Evolutionary conservation across 176 grass and related monocot species (phyloP).

Genomic region (Paspalum notatum): DNA sequence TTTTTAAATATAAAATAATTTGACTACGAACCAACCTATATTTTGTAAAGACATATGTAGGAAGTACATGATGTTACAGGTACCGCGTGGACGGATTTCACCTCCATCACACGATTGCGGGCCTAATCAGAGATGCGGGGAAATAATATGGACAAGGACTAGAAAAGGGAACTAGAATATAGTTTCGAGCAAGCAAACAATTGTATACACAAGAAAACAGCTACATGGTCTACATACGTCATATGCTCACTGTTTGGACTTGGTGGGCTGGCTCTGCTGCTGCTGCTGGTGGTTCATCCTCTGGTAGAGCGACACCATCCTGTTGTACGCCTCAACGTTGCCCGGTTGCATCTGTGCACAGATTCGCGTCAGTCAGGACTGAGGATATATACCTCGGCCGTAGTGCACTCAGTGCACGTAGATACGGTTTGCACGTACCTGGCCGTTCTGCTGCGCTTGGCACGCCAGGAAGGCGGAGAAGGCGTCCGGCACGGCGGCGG

Average conservation of each 20-base stretch:
- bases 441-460: conserved; percentile 60
- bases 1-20: too few relatives aligned
- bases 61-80: conserved; percentile 23
- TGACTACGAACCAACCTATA: too few relatives aligned
- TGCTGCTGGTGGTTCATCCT: conserved; percentile 46
- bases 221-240: neutral
- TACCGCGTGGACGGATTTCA: neutral
- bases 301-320: conserved; percentile 66
- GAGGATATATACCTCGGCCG: too few relatives aligned
- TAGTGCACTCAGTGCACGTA: conserved; percentile 6
- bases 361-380: neutral
- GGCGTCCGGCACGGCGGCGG: conserved; percentile 39
- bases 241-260: conserved; percentile 38
- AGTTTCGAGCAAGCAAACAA: neutral
- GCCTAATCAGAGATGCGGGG: too few relatives aligned
- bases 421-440: conserved; percentile 22
- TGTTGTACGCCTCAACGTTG: conserved; percentile 76
- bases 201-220: neutral
- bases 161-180: neutral
- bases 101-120: neutral
- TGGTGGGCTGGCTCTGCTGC: conserved; percentile 40
- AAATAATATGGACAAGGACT: neutral
- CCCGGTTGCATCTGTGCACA: neutral
- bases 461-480: conserved; percentile 63
- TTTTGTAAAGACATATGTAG: too few relatives aligned